Percentiles rank a stretch among this genome's conserved stretches.
These are phyloP conservation scores for Nannochloris sp. DNA, from an alignment of 139 green algal species.

Conservation along the genomic window DNA sequence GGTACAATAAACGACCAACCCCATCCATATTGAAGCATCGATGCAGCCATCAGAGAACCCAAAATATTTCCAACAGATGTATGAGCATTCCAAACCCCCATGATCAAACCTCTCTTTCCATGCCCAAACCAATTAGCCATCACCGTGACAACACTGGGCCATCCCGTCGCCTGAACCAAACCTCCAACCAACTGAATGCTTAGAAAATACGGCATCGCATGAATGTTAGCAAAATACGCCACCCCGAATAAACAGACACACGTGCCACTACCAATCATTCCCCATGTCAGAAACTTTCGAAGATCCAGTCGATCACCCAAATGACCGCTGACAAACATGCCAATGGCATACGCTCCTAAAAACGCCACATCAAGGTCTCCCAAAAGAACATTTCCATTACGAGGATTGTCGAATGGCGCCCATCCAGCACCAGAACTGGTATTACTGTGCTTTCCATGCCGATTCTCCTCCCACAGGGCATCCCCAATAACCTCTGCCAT, in stretches of 20 bases:
- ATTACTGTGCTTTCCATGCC: background rate
- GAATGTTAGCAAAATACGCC: conserved; percentile 77
- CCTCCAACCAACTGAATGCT: conserved; percentile 57
- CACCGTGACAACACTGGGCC: conserved; percentile 84
- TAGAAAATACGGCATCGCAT: conserved; percentile 74
- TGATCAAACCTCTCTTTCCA: conserved; percentile 81
- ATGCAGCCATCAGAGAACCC: conserved; percentile 70
- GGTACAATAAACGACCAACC: conserved; percentile 84
- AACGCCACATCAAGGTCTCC: conserved; percentile 85
- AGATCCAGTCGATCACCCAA: conserved; percentile 82
- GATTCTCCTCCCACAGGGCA: background rate
- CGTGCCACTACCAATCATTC: conserved; percentile 78
- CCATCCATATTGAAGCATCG: conserved; percentile 68
- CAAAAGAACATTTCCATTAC: conserved; percentile 63
- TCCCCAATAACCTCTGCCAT: background rate
- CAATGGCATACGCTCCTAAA: conserved; percentile 76
- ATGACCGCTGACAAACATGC: conserved; percentile 89
- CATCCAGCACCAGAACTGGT: conserved; percentile 30
- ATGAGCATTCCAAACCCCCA: conserved; percentile 96
- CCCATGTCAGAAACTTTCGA: conserved; percentile 73
- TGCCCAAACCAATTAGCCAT: conserved; percentile 95
- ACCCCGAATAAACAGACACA: conserved; percentile 69
- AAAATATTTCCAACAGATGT: conserved; percentile 88
- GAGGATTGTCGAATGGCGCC: conserved; percentile 81
- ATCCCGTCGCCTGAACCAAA: conserved; percentile 84